Percentiles rank a stretch among this genome's conserved stretches.
These are phyloP conservation scores for Dothideomycetes sp. DNA, from an alignment of 2,329 filamentous ascomycete species.

Conservation along the genomic window DNA sequence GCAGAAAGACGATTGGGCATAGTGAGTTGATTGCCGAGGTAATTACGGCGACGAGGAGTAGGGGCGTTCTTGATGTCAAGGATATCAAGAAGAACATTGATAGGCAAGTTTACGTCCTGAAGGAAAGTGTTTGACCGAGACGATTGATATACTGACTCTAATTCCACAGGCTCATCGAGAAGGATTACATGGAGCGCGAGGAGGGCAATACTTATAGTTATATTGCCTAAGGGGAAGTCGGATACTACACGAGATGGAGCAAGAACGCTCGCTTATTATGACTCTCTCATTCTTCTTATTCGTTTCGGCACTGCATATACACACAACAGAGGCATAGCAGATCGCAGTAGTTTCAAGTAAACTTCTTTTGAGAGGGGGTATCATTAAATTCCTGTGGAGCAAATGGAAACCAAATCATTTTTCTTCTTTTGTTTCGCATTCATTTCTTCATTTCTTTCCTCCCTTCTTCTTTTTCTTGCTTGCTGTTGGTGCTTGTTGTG, in stretches of 20 bases:
- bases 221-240: slow-evolving; percentile 36
- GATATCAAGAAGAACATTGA: slow-evolving; percentile 98
- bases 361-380: background rate
- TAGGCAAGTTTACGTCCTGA: slow-evolving; percentile 50
- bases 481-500: background rate
- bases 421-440: background rate
- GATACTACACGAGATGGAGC: too few species aligned
- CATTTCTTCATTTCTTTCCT: slow-evolving; percentile 1
- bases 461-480: slow-evolving; percentile 14
- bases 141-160: slow-evolving; percentile 20
- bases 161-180: slow-evolving; percentile 67
- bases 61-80: slow-evolving; percentile 73
- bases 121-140: background rate
- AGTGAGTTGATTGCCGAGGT: slow-evolving; percentile 84
- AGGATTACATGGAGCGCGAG: slow-evolving; percentile 81
- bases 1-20: slow-evolving; percentile 76
- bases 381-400: background rate
- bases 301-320: background rate
- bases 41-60: slow-evolving; percentile 77
- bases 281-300: background rate
- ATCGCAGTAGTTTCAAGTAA: too few species aligned
- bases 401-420: too few species aligned
- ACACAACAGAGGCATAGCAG: too few species aligned
- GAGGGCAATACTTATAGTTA: slow-evolving; percentile 49
- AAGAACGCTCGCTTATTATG: background rate